Percentiles rank a stretch among this genome's conserved stretches.
These are phyloP conservation scores for Pythium myriotylum DNA, from an alignment of 352 stramenopile genomes.

Conservation along the genomic window DNA sequence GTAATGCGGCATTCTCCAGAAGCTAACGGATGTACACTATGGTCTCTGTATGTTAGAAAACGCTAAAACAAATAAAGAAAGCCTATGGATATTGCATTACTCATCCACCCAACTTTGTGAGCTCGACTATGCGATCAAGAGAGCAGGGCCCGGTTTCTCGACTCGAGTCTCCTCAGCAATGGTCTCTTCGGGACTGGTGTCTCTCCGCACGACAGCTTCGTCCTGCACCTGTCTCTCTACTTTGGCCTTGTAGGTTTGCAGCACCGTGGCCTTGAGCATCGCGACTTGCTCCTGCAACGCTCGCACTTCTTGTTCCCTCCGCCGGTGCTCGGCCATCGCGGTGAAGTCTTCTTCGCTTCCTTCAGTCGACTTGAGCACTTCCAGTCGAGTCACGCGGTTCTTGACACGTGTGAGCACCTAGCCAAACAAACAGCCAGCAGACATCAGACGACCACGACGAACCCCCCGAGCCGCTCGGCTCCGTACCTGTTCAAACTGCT, in stretches of 20 bases:
- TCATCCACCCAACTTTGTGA: no score
- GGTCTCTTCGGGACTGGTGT: neutral
- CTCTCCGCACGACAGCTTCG: neutral
- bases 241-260: conserved; percentile 13
- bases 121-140: no score
- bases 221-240: conserved; percentile 12
- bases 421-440: neutral
- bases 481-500: conserved; percentile 30
- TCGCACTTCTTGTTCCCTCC: conserved; percentile 11
- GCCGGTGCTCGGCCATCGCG: conserved; percentile 13
- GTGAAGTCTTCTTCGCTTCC: neutral
- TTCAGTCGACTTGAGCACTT: conserved; percentile 15
- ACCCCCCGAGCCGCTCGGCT: no score
- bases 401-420: conserved; percentile 23
- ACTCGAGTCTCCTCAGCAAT: neutral
- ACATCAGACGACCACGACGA: no score
- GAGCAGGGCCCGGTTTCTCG: neutral
- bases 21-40: conserved; percentile 3
- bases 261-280: conserved; percentile 19
- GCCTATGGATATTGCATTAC: neutral
- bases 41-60: neutral
- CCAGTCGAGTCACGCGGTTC: conserved; percentile 17
- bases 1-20: conserved; percentile 10
- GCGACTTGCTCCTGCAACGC: conserved; percentile 18
- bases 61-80: conserved; percentile 5